Evolutionary conservation across 2,329 filamentous ascomycete genomes (phyloP).

Genomic region (Pezicula rhizophila): DNA sequence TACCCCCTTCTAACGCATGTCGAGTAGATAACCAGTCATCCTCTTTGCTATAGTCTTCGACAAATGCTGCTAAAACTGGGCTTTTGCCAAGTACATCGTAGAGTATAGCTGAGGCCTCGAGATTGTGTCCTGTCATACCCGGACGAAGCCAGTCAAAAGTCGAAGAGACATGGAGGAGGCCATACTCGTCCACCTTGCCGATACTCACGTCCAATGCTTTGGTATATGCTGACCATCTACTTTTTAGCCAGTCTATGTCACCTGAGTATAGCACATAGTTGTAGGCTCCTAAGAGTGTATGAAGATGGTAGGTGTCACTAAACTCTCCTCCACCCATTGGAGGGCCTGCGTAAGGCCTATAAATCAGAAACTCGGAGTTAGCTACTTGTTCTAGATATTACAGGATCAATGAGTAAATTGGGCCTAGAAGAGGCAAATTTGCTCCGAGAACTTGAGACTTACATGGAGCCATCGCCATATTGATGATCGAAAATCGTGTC

Average conservation of each 20-base stretch:
- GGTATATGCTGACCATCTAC: conserved; percentile 43
- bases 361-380: conserved; percentile 27
- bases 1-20: conserved; percentile 11
- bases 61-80: conserved; percentile 33
- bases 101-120: conserved; percentile 24
- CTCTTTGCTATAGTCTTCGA: conserved; percentile 20
- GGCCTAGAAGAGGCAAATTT: no score
- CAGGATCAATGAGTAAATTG: no score
- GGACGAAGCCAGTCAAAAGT: conserved; percentile 23
- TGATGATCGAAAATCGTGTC: conserved; percentile 38
- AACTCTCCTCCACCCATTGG: conserved; percentile 39
- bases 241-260: conserved; percentile 42
- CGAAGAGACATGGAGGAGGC: conserved; percentile 24
- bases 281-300: conserved; percentile 51
- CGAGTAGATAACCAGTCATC: conserved; percentile 12
- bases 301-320: conserved; percentile 53
- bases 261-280: conserved; percentile 53
- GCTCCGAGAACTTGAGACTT: no score
- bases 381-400: no score
- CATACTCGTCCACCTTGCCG: conserved; percentile 35
- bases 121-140: conserved; percentile 26
- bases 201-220: conserved; percentile 39
- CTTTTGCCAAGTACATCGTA: conserved; percentile 31
- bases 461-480: conserved; percentile 34
- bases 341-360: conserved; percentile 42